Base-by-base conservation (phyloP, 495 filamentous ascomycete species). In the Eremomyces bilateralis region DNA sequence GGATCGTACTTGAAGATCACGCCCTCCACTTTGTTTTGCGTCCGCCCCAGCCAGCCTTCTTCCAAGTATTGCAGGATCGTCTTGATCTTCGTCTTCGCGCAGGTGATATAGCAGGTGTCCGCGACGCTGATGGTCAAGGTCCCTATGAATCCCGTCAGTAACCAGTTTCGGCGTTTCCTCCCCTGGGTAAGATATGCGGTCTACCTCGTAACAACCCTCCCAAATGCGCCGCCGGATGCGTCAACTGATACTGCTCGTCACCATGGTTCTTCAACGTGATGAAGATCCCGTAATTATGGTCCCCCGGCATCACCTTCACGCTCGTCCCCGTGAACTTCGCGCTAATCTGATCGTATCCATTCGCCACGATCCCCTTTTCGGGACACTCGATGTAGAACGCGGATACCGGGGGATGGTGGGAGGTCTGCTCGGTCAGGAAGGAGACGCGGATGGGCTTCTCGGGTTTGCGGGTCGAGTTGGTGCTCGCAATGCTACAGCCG, bases 281-380 rank as follows among this genome's bases (percentile, higher is more conserved):
- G 53, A 92, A 97, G 39, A 97, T 95, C 29, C 88, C 88, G 22
- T 90, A 60, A 47, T 97, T 97, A 56, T 93, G 81, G 42, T 80
- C 72, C 17, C 88, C 88, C 0, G 88, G 82, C 18, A 73, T 71
- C 25, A 97, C 88, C 45, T 79, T 76, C 45, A 97, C 69, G 47
- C 80, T 84, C 8, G 88, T 93, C 27, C 88, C 88, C 1, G 85
- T 95, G 57, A 97, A 97, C 51, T 95, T 97, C 42, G 88, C 88
- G 51, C 76, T 84, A 41, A 97, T 70, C 43, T 97, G 88, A 46
- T 97, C 88, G 45, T 81, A 97, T 0, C 88, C 88, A 35, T 77
- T 67, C 13, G 88, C 90, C 19, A 71, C 71, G 33, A 97, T 66
- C 4, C 84, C 88, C 49, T 81, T 88, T 35, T 88, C 80, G 0